Conservation (phyloP, 805 yeast species). For the Sugiyamaella boreocaroliniensis region DNA sequence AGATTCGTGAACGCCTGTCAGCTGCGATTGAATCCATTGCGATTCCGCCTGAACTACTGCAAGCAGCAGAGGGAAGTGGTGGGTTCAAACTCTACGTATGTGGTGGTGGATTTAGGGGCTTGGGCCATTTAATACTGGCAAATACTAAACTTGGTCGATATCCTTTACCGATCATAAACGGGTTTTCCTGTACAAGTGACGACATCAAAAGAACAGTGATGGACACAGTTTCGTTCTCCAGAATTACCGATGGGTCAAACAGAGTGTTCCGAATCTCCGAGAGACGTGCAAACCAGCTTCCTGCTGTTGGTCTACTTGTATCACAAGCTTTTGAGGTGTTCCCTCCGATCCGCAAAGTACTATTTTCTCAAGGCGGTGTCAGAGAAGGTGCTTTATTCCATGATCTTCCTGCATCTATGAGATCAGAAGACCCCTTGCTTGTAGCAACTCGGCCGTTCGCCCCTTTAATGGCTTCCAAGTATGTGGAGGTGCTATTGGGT, state of each 20-base stretch:
- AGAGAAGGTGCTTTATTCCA: constrained; percentile 70
- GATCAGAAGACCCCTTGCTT: constrained; percentile 60
- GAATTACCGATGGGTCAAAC: constrained; percentile 18
- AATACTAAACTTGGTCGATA: constrained; percentile 43
- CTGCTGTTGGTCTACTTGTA: constrained; percentile 59
- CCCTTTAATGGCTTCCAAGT: constrained; percentile 53
- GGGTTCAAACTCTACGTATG: constrained; percentile 61
- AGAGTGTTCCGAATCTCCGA: constrained; percentile 60
- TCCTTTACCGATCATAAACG: constrained; percentile 66
- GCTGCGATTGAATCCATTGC: constrained; percentile 45
- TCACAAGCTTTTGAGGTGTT: constrained; percentile 57
- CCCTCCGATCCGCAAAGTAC: constrained; percentile 54
- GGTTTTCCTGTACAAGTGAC: constrained; percentile 51
- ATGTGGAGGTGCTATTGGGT: constrained; percentile 45
- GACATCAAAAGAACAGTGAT: constrained; percentile 35
- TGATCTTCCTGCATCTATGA: constrained; percentile 48
- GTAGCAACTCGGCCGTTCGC: constrained; percentile 70
- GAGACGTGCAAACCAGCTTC: constrained; percentile 58
- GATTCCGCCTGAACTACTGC: constrained; percentile 45
- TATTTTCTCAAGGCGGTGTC: constrained; percentile 71
- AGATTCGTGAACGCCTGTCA: constrained; percentile 46
- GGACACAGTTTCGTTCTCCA: constrained; percentile 18
- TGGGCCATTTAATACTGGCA: constrained; percentile 53
- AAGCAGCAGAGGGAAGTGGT: constrained; percentile 47
- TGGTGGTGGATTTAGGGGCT: constrained; percentile 70